Conservation (phyloP, 768 basidiomycete genomes). For the Auriscalpium vulgare region DNA sequence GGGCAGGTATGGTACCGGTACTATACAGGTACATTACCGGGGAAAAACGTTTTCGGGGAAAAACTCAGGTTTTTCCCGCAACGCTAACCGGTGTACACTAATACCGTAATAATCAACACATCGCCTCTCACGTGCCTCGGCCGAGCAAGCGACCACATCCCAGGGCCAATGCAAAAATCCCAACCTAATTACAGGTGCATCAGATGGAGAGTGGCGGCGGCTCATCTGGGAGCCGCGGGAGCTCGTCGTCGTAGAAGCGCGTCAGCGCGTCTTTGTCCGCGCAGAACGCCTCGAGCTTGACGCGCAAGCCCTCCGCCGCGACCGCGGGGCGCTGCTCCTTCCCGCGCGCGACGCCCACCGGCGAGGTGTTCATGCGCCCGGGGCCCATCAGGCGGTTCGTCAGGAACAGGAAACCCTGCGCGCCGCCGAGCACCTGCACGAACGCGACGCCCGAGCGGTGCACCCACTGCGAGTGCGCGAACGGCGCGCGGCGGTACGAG, state of each 20-base stretch:
- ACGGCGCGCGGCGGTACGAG: constrained; percentile 76
- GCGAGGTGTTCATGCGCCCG: constrained; percentile 45
- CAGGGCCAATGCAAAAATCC: too few relatives aligned
- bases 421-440: constrained; percentile 76
- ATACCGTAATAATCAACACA: too few relatives aligned
- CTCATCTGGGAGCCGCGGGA: constrained; percentile 12
- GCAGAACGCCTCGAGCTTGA: constrained; percentile 30
- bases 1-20: too few relatives aligned
- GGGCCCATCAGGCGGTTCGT: constrained; percentile 81
- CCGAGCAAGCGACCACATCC: too few relatives aligned
- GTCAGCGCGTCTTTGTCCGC: constrained; percentile 25
- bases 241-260: constrained; percentile 21
- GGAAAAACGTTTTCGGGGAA: too few relatives aligned
- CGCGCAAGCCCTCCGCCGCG: constrained; percentile 24
- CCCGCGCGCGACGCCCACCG: constrained; percentile 2
- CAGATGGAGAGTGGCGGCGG: constrained; percentile 13
- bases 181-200: neutral
- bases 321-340: constrained; percentile 21
- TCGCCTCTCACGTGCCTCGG: too few relatives aligned
- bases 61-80: too few relatives aligned
- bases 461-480: constrained; percentile 84
- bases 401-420: constrained; percentile 78
- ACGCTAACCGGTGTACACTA: too few relatives aligned
- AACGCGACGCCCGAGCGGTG: constrained; percentile 87
- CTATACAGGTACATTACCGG: too few relatives aligned